Conservation (phyloP, 1,284 basidiomycete species). For the Trichosporon faecale region DNA sequence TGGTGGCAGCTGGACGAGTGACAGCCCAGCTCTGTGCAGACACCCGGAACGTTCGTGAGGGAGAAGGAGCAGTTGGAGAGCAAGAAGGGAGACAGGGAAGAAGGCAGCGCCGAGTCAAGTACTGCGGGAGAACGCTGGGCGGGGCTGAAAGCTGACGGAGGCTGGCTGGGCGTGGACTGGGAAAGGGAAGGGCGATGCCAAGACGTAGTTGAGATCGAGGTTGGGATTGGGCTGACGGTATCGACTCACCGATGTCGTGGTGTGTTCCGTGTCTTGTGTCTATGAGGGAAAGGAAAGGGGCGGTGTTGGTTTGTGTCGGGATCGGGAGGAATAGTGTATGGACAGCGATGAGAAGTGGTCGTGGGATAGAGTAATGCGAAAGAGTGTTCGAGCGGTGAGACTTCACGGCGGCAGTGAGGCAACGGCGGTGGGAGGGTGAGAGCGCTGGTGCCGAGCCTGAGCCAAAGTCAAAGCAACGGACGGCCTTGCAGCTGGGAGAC, state of each 20-base stretch:
- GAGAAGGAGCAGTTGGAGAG: not conserved
- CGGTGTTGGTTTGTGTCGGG: not conserved
- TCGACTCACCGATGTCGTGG: not conserved
- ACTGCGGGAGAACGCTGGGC: not conserved
- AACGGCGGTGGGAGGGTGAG: not conserved
- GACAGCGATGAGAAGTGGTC: not conserved
- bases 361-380: constrained; percentile 1
- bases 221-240: not conserved
- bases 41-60: not conserved
- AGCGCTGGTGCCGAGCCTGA: not conserved
- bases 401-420: not conserved
- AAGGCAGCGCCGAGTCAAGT: not conserved
- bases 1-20: not conserved
- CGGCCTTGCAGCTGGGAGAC: not conserved
- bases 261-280: not conserved
- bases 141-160: not conserved
- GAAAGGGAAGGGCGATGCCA: not conserved
- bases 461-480: constrained; percentile 1
- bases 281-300: not conserved
- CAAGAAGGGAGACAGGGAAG: not conserved
- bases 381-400: not conserved
- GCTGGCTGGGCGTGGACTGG: not conserved
- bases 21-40: not conserved
- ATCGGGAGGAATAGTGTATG: not conserved
- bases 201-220: not conserved